phyloP scores from a whole-genome alignment of 176 grass and related monocot species.

The Microstegium vimineum region DNA sequence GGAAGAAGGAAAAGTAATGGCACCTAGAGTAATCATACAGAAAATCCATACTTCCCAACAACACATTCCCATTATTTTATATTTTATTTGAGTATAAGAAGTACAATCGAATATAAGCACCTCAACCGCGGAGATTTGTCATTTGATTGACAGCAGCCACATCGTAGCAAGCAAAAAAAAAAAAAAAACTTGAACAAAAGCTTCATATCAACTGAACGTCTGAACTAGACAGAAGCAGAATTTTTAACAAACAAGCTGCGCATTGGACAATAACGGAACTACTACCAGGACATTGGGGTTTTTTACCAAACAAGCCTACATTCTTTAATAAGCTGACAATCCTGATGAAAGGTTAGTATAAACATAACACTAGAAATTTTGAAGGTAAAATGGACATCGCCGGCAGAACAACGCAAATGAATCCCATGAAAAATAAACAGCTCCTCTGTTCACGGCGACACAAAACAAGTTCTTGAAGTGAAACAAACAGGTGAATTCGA shows the following conservation, averaged over 20 bases:
- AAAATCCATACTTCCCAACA: not conserved
- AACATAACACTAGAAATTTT: not conserved
- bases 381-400: not conserved
- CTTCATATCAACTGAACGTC: not conserved
- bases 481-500: not conserved
- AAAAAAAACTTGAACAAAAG: not conserved
- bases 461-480: not conserved
- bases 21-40: not conserved
- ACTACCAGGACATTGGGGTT: not conserved
- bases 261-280: not conserved
- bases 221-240: not conserved
- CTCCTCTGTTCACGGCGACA: not conserved
- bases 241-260: not conserved
- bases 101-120: not conserved
- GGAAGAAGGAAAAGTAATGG: not conserved
- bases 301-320: not conserved
- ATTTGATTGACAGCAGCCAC: not conserved
- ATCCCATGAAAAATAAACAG: not conserved
- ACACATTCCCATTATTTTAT: not conserved
- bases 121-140: not conserved
- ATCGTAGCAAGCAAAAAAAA: not conserved
- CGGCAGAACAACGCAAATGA: not conserved
- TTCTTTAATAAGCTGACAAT: not conserved
- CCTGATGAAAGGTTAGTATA: not conserved
- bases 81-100: not conserved